Base-by-base conservation (phyloP, 169 alveolate genomes). In the Amoebophrya sp. region DNA sequence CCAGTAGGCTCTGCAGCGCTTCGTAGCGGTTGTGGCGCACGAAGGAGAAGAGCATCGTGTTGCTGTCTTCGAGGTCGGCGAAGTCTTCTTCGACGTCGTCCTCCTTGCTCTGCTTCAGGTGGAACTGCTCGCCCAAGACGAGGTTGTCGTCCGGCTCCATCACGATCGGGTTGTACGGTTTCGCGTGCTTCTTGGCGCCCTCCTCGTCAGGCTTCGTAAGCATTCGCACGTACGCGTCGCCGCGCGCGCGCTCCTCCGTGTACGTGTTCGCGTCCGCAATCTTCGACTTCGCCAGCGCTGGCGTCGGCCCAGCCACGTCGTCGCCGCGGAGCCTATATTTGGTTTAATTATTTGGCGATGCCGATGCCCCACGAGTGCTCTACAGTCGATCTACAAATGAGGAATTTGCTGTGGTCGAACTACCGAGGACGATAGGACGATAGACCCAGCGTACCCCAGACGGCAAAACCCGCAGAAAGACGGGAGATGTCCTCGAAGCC, bases 11-110 rank as follows among this genome's bases (percentile, higher is more conserved):
- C 88, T 89, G 50, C 34, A 89, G 31, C 13, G 91, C 88, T 31
- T 89, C 91, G 88, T 45, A 89, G 41, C 91, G 91, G 69, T 89
- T 89, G 58, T 89, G 91, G 0, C 91, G 91, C 0, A 89, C 91
- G 20, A 69, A 69, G 41, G 88, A 69, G 40, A 69, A 69, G 15
- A 29, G 23, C 88, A 69, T 29, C 40, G 88, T 29, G 88, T 69
- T 69, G 41, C 15, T 15, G 41, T 29, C 41, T 16, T 69, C 88
- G 38, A 69, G 20, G 41, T 69, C 88, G 41, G 7, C 88, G 41
- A 69, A 69, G 16, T 69, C 41, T 18, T 69, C 88, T n/a, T 69
- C 88, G 0, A n/a, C 39, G 41, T 69, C 88, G 38, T 58, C 78
- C 23, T 58, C 78, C 78, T 58, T 58, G 38, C 26, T 29, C 78